Base-by-base conservation (phyloP, 305 asterid genomes). In the Withania somnifera region DNA sequence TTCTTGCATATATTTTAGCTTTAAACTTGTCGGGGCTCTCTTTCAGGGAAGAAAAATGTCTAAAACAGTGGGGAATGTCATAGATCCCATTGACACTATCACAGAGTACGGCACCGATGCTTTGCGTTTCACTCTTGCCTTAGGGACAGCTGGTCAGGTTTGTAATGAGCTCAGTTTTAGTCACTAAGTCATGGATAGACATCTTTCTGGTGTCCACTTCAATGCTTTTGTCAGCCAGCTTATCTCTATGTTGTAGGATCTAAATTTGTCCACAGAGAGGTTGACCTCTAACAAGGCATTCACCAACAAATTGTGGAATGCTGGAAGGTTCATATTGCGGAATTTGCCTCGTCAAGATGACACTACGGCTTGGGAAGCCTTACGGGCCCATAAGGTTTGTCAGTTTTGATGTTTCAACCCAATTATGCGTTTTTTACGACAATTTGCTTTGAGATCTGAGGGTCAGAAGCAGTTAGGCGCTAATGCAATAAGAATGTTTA, bases 101-200 rank as follows among this genome's bases (percentile, higher is more conserved):
- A 89, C 84, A 82, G 98, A 94, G 75, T 96, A 92, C 83, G 99
- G 98, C 40, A 94, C 97, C 4, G 99, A 96, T 93, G 98, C 99
- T 88, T 86, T 96, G 81, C 93, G 98, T 69, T 96, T 94, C 89
- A 92, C 98, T 71, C 97, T 96, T 82, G 92, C 98, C 86, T 89
- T 96, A 73, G 99, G 98, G 88, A 94, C 98, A 64, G 91, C 97
- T 86, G 98, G 98, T 68, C 99, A 96, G 99, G 99, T 95, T 82
- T 80, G 93, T 86, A 42, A 52, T 58, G 80, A 64, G 14, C 52
- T 34, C 26, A 26, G 26, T 75, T 77, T 53, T 75, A 8, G 38
- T 56, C 38, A 36, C 75, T 83, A 32, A 45, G 45, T 1, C 53
- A 58, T 51, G n/a, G 63, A 67, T 78, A 58, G 4, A n/a, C 78